These are phyloP conservation scores for Trapa bicornis DNA, from an alignment of 345 rosid species.

Conservation along the genomic window DNA sequence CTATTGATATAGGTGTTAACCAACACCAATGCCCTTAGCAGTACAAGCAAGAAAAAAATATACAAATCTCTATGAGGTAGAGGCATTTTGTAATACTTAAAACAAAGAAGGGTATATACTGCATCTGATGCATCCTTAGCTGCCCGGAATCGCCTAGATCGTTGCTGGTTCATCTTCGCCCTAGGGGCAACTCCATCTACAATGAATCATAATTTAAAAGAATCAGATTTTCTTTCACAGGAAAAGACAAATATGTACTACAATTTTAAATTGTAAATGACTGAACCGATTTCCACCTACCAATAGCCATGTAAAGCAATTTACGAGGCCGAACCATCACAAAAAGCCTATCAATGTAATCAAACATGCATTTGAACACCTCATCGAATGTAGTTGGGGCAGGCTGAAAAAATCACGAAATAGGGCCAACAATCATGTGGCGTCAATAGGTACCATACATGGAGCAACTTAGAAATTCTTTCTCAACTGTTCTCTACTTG, in stretches of 20 bases:
- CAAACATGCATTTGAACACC: constrained; percentile 82
- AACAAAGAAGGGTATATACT: constrained; percentile 30
- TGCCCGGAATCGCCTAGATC: constrained; percentile 85
- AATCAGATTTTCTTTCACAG: background rate
- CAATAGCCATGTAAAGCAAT: constrained; percentile 78
- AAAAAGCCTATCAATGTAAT: constrained; percentile 79
- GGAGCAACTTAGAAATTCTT: too few species aligned
- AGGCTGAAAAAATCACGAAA: constrained; percentile 35
- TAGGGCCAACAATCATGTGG: background rate
- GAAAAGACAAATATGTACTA: background rate
- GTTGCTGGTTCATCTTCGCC: constrained; percentile 96
- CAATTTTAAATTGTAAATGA: background rate
- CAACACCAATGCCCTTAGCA: background rate
- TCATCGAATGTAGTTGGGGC: constrained; percentile 60
- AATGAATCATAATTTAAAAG: constrained; percentile 10
- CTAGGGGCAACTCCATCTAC: constrained; percentile 97
- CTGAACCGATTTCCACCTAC: constrained; percentile 18
- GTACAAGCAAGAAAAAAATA: background rate
- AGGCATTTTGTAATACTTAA: background rate
- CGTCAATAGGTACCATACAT: background rate
- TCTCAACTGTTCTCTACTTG: too few species aligned
- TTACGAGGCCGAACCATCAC: constrained; percentile 92
- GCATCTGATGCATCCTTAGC: constrained; percentile 86
- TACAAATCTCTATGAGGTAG: background rate
- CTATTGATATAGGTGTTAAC: background rate